Evolutionary conservation across 1,139 yeast genomes (phyloP).

Genomic region (Candida anutae): DNA sequence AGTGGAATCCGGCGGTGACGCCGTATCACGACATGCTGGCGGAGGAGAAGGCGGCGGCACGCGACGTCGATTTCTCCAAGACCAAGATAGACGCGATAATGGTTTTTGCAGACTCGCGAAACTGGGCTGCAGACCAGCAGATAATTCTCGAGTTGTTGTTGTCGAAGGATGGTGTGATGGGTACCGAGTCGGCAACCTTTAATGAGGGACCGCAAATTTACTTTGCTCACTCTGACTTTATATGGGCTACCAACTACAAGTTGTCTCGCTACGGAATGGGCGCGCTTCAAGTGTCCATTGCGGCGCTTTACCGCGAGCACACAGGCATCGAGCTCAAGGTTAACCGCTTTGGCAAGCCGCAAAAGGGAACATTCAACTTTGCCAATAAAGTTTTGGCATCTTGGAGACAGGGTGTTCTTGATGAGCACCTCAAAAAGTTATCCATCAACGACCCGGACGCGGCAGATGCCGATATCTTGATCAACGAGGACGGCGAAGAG

Average conservation of each 20-base stretch:
- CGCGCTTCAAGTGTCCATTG: slow-evolving; percentile 76
- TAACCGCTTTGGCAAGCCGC: slow-evolving; percentile 79
- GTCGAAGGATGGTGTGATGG: slow-evolving; percentile 75
- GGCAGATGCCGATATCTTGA: slow-evolving; percentile 38
- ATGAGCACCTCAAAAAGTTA: slow-evolving; percentile 58
- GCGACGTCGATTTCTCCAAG: slow-evolving; percentile 59
- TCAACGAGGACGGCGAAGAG: slow-evolving; percentile 43
- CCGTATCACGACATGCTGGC: slow-evolving; percentile 73
- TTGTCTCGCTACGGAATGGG: slow-evolving; percentile 85
- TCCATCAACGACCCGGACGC: slow-evolving; percentile 40
- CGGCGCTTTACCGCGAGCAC: slow-evolving; percentile 73
- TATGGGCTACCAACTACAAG: slow-evolving; percentile 82
- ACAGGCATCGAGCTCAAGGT: slow-evolving; percentile 73
- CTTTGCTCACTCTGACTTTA: slow-evolving; percentile 83
- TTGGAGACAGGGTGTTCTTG: slow-evolving; percentile 75
- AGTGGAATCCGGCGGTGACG: slow-evolving; percentile 80
- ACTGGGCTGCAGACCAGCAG: slow-evolving; percentile 89
- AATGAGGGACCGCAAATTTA: slow-evolving; percentile 77
- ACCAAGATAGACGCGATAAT: slow-evolving; percentile 60
- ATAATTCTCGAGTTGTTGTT: slow-evolving; percentile 70
- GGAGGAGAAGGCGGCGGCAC: slow-evolving; percentile 52
- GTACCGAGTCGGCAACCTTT: slow-evolving; percentile 59
- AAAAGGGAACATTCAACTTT: slow-evolving; percentile 71
- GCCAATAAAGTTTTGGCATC: slow-evolving; percentile 67
- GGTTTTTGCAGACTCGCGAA: slow-evolving; percentile 77